Percentiles rank a stretch among this genome's conserved stretches.
Conservation (phyloP, 345 rosid genomes). For the Cardamine occulta region DNA sequence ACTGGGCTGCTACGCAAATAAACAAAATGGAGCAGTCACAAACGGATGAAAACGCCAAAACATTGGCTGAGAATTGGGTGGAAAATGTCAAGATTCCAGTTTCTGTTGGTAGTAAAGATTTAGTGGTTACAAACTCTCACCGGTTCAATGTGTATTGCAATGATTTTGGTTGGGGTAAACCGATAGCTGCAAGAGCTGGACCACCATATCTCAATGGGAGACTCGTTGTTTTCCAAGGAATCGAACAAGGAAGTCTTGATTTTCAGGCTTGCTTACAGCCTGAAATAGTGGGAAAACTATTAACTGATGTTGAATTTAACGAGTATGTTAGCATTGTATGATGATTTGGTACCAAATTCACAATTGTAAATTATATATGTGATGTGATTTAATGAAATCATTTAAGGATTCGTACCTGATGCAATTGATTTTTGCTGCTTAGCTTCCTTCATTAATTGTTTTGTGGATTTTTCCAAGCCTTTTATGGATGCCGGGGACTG, state of each 20-base stretch:
- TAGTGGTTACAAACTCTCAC: conserved; percentile 43
- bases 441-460: too few relatives aligned
- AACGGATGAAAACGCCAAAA: conserved; percentile 33
- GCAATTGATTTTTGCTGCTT: background rate
- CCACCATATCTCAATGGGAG: conserved; percentile 46
- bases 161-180: conserved; percentile 58
- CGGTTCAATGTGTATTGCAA: conserved; percentile 45
- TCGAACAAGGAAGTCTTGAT: conserved; percentile 49
- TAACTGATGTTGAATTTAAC: conserved; percentile 34
- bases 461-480: too few relatives aligned
- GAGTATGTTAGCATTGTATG: conserved; percentile 28
- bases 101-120: conserved; percentile 23
- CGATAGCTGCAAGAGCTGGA: conserved; percentile 47
- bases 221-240: conserved; percentile 45
- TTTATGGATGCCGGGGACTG: background rate
- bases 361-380: too few relatives aligned
- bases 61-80: conserved; percentile 40
- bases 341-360: background rate
- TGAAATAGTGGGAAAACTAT: conserved; percentile 20
- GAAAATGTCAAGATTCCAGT: conserved; percentile 31
- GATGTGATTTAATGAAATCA: background rate
- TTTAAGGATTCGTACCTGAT: background rate
- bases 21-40: conserved; percentile 35
- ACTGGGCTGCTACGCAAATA: conserved; percentile 38
- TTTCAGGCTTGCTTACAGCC: conserved; percentile 40